Base-by-base conservation (phyloP, 2,329 filamentous ascomycete species). In the Ceratocystis lukuohia region DNA sequence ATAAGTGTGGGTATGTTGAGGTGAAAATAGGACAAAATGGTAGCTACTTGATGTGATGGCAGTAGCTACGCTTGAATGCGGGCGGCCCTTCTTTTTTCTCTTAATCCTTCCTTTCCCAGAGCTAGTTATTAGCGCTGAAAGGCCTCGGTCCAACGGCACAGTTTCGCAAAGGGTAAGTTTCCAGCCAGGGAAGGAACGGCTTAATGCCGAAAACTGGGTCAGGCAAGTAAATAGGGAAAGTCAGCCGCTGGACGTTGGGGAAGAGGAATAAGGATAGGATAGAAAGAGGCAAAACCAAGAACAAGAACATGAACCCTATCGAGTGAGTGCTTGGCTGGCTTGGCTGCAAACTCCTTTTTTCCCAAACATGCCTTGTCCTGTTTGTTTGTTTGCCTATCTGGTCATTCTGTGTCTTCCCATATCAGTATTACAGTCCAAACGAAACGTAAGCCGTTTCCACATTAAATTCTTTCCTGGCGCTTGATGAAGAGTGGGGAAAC, bases 81-180 rank as follows among this genome's bases (percentile, higher is more conserved):
- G 25, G 22, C 53, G 7, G 50, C 17, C 12, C 25, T 57, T 46
- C 1, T 30, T 30, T 28, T 8, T 62, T 28, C 37, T 62, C 37
- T 10, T 46, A 7, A 62, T 30, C 61, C 41, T 46, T 62, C 59
- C 53, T 33, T 62, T 62, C 59, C 3, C 30, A 65, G 50, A 45
- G 7, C 30, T 4, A 20, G 30, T 22, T 8, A 20, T 61, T 17
- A 45, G 37, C 59, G 12, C 41, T 45, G 15, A 44, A 30, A 8
- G 22, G 20, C 45, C 53, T 65, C 63, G 63, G 63, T 59, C 63
- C 30, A 65, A 53, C 63, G 63, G 63, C 63, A 59, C 63, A 46
- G 28, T 53, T 17, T 41, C 37, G 30, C 22, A 65, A 61, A 65
- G 15, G 22, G 50, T 6, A 44, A 46, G 50, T 17, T 3, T 5